Percentiles rank a stretch among this genome's conserved stretches.
Conservation (phyloP, 1,284 basidiomycete species). For the Apiotrichum montevideense region DNA sequence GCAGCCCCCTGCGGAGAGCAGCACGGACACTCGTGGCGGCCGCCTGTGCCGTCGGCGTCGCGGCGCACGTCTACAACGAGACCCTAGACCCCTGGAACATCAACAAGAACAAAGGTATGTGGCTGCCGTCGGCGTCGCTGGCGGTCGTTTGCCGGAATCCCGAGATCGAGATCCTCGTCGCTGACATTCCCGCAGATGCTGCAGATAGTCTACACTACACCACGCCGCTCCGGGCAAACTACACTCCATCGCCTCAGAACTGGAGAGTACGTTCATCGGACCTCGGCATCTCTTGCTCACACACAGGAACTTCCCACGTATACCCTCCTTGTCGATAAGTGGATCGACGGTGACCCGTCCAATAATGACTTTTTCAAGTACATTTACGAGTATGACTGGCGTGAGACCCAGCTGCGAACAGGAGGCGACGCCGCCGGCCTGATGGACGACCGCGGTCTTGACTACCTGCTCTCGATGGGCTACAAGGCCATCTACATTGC, state of each 20-base stretch:
- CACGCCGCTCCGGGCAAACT: slow-evolving; percentile 47
- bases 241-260: slow-evolving; percentile 72
- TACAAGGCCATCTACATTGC: slow-evolving; percentile 76
- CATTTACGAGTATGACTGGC: slow-evolving; percentile 72
- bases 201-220: slow-evolving; percentile 63
- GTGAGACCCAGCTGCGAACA: slow-evolving; percentile 77
- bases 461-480: slow-evolving; percentile 85
- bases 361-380: slow-evolving; percentile 83
- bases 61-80: slow-evolving; percentile 55
- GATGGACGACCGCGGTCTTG: slow-evolving; percentile 56
- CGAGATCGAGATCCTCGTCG: neutral
- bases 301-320: slow-evolving; percentile 62
- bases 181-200: slow-evolving; percentile 51
- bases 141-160: too few species aligned
- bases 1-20: neutral
- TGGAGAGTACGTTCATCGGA: slow-evolving; percentile 56
- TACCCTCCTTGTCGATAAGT: slow-evolving; percentile 83
- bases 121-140: neutral
- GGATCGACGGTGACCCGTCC: slow-evolving; percentile 78
- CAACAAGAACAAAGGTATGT: slow-evolving; percentile 63
- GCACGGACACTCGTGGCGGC: neutral
- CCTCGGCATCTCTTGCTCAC: slow-evolving; percentile 22
- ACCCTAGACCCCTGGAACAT: slow-evolving; percentile 73
- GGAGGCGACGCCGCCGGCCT: slow-evolving; percentile 81
- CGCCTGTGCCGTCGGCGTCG: slow-evolving; percentile 9